Conservation (phyloP, 139 green algal genomes). For the Coccomyxa sp. region DNA sequence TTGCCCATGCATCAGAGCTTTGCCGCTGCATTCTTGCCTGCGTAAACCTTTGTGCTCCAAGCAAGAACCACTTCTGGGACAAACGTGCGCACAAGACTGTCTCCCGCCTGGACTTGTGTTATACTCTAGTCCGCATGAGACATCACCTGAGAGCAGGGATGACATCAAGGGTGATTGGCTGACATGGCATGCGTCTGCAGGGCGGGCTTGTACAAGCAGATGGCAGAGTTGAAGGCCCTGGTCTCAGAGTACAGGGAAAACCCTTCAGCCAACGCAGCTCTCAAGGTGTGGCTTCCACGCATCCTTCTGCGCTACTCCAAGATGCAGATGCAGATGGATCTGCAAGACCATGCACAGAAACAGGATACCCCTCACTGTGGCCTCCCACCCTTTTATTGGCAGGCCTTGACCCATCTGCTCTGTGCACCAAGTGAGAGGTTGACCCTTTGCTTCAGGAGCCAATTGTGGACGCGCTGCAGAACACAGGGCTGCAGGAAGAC, state of each 20-base stretch:
- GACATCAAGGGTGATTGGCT: no score
- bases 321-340: no score
- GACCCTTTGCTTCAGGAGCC: slow-evolving; percentile 29
- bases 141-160: no score
- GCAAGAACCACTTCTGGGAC: background rate
- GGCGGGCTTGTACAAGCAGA: slow-evolving; percentile 95
- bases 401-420: no score
- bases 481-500: slow-evolving; percentile 62
- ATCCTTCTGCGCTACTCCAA: background rate
- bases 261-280: slow-evolving; percentile 15
- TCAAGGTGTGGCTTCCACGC: slow-evolving; percentile 17
- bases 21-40: slow-evolving; percentile 1
- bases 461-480: slow-evolving; percentile 47
- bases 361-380: no score
- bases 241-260: slow-evolving; percentile 79
- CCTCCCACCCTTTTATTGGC: no score
- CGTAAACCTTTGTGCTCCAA: background rate
- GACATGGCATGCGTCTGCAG: no score
- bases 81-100: background rate
- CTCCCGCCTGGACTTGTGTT: background rate
- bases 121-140: no score
- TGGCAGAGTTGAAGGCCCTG: slow-evolving; percentile 74
- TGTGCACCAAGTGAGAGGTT: background rate
- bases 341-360: no score
- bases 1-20: no score